A percentile compares a stretch with the other conserved stretches of the same genome.
Evolutionary conservation across 495 filamentous ascomycete species (phyloP).

Genomic region (Rostrohypoxylon terebratum): DNA sequence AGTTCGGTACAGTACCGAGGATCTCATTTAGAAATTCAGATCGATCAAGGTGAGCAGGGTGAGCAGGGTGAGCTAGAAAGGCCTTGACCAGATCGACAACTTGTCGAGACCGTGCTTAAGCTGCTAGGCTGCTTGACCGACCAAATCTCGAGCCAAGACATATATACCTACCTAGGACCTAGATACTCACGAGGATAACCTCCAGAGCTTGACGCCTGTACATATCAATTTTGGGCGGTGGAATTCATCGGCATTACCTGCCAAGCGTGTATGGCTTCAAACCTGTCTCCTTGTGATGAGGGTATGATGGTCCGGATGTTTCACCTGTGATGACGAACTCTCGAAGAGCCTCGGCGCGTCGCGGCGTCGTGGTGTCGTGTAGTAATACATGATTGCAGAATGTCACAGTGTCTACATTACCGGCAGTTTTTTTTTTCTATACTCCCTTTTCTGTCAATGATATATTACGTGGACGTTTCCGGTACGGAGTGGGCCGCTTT

Average conservation of each 20-base stretch:
- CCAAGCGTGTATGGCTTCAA: not conserved
- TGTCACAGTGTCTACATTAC: not conserved
- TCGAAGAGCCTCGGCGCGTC: slow-evolving; percentile 3
- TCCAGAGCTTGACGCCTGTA: not conserved
- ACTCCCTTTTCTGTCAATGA: not conserved
- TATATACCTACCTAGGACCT: too few relatives aligned
- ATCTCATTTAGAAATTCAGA: slow-evolving; percentile 20
- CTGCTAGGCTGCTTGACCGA: not conserved
- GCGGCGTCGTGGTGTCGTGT: slow-evolving; percentile 5
- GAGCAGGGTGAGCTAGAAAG: slow-evolving; percentile 2
- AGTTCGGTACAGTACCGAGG: slow-evolving; percentile 31
- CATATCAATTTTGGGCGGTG: not conserved
- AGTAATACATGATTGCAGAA: not conserved
- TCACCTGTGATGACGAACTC: not conserved
- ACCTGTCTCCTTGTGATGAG: not conserved
- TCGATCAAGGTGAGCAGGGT: slow-evolving; percentile 15
- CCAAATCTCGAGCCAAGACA: slow-evolving; percentile 3
- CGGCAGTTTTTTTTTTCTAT: slow-evolving; percentile 7
- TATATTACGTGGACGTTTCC: slow-evolving; percentile 10
- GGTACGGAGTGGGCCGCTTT: not conserved
- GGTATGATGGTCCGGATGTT: not conserved
- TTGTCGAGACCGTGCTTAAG: not conserved
- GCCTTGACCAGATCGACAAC: slow-evolving; percentile 22
- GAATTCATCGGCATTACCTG: not conserved
- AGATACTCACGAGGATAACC: not conserved